A percentile compares a stretch with the other conserved stretches of the same genome.
These are phyloP conservation scores for Botrytis fabae DNA, from an alignment of 2,329 filamentous ascomycete genomes.

Conservation along the genomic window DNA sequence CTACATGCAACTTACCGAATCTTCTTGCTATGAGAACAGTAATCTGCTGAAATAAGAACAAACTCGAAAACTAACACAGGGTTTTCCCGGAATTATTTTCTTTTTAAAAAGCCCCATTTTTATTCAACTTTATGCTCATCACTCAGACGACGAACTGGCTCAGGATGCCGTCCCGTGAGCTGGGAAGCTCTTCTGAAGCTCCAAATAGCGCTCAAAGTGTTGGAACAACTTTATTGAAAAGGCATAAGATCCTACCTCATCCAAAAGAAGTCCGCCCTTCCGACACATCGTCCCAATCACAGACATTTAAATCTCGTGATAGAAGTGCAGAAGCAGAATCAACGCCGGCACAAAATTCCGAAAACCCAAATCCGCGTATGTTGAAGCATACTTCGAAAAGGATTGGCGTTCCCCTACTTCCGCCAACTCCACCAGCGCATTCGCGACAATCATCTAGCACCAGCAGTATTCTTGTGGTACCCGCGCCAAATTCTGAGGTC, in stretches of 20 bases:
- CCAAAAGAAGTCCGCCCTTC: slow-evolving; percentile 33
- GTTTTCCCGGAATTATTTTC: slow-evolving; percentile 10
- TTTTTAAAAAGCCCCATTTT: neutral
- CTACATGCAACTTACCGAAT: slow-evolving; percentile 19
- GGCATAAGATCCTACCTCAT: slow-evolving; percentile 40
- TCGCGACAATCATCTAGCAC: slow-evolving; percentile 57
- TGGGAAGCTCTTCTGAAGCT: slow-evolving; percentile 35
- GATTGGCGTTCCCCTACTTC: slow-evolving; percentile 42
- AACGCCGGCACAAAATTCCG: slow-evolving; percentile 35
- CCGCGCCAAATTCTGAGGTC: slow-evolving; percentile 31
- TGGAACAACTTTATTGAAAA: slow-evolving; percentile 38
- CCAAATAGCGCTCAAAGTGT: slow-evolving; percentile 34
- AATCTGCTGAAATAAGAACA: neutral
- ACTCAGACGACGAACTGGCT: slow-evolving; percentile 40
- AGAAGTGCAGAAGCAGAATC: slow-evolving; percentile 35
- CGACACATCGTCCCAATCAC: slow-evolving; percentile 30
- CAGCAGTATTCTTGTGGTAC: slow-evolving; percentile 26
- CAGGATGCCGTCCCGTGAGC: slow-evolving; percentile 40
- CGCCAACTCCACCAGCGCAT: slow-evolving; percentile 64
- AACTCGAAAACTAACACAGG: neutral
- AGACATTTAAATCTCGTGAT: slow-evolving; percentile 31
- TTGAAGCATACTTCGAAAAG: slow-evolving; percentile 40
- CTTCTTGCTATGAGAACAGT: slow-evolving; percentile 11
- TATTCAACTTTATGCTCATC: slow-evolving; percentile 39
- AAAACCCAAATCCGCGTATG: slow-evolving; percentile 38